Evolutionary conservation across 805 yeast genomes (phyloP).

Genomic region (Schwanniomyces yamadae): DNA sequence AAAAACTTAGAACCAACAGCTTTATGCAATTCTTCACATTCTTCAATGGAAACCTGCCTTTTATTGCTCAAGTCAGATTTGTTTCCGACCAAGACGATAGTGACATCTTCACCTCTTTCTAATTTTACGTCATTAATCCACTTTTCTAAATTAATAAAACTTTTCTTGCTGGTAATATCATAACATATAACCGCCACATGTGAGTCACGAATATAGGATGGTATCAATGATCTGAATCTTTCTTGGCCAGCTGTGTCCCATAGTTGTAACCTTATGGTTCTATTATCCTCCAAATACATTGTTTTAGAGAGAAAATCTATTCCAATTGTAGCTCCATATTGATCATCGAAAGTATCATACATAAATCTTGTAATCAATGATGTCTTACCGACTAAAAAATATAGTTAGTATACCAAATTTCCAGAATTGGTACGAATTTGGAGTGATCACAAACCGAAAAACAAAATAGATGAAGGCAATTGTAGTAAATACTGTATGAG

Average conservation of each 20-base stretch:
- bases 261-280: conserved; percentile 88
- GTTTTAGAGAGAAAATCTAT: conserved; percentile 93
- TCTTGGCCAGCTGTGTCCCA: conserved; percentile 99
- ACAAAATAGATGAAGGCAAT: too few species aligned
- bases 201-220: conserved; percentile 92
- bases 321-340: conserved; percentile 95
- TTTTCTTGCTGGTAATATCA: conserved; percentile 83
- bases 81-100: conserved; percentile 89
- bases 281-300: conserved; percentile 88
- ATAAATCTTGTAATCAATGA: conserved; percentile 94
- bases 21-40: conserved; percentile 77
- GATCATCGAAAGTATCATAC: conserved; percentile 97
- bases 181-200: conserved; percentile 97
- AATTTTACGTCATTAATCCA: conserved; percentile 95
- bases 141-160: conserved; percentile 79
- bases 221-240: conserved; percentile 89
- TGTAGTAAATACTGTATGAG: too few species aligned
- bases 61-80: conserved; percentile 79
- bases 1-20: conserved; percentile 73
- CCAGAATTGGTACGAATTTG: too few species aligned
- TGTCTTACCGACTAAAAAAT: conserved; percentile 81
- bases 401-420: too few species aligned
- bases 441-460: too few species aligned
- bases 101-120: conserved; percentile 89
- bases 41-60: conserved; percentile 79